Evolutionary conservation across 2,329 filamentous ascomycete species (phyloP).

Genomic region (Beauveria brongniartii): DNA sequence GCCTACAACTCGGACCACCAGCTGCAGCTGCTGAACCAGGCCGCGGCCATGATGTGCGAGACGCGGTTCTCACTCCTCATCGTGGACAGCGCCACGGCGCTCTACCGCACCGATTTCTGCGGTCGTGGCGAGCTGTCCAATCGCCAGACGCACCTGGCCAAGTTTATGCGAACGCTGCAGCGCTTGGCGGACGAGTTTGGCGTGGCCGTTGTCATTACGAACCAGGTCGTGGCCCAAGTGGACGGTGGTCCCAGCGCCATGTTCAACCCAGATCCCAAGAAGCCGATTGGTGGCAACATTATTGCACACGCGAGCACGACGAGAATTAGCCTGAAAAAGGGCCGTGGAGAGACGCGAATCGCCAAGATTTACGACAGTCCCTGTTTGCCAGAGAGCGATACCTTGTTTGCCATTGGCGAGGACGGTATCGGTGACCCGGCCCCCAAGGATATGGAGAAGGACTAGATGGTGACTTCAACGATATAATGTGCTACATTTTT

Average conservation of each 20-base stretch:
- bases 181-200: constrained; percentile 77
- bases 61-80: constrained; percentile 93
- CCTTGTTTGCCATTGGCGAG: constrained; percentile 92
- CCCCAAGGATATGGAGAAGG: constrained; percentile 91
- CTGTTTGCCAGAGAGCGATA: constrained; percentile 92
- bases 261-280: constrained; percentile 99
- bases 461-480: constrained; percentile 31
- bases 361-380: constrained; percentile 99
- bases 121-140: constrained; percentile 96
- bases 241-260: constrained; percentile 93
- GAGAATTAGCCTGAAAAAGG: constrained; percentile 89
- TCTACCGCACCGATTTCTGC: constrained; percentile 94
- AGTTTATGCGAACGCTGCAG: constrained; percentile 80
- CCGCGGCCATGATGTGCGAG: constrained; percentile 98
- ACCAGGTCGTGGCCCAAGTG: constrained; percentile 96
- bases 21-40: constrained; percentile 87
- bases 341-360: constrained; percentile 86
- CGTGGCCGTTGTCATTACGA: constrained; percentile 96
- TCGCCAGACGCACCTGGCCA: constrained; percentile 79
- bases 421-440: constrained; percentile 94
- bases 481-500: constrained; percentile 16
- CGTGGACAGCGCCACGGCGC: constrained; percentile 89
- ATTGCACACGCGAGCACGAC: constrained; percentile 97
- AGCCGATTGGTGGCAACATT: constrained; percentile 97
- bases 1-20: constrained; percentile 99